A percentile compares a stretch with the other conserved stretches of the same genome.
Evolutionary conservation across 306 rosid genomes (phyloP).

Genomic region (Crataegus laevigata): DNA sequence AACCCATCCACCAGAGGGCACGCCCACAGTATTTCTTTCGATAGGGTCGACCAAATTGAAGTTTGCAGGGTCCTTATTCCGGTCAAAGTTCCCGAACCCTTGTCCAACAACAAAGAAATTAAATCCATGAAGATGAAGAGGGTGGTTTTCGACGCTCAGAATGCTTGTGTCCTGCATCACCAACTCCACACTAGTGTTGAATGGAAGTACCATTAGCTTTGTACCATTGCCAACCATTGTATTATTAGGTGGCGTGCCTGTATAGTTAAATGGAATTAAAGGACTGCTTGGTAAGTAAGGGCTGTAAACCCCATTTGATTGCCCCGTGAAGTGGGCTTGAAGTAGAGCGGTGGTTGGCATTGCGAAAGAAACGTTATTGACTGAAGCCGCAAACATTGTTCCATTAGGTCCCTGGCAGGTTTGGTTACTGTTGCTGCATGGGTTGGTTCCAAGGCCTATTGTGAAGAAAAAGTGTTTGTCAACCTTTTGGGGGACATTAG

Average conservation of each 20-base stretch:
- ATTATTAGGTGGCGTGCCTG: slow-evolving; percentile 49
- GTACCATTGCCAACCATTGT: slow-evolving; percentile 59
- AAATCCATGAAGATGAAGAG: slow-evolving; percentile 66
- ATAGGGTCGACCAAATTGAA: slow-evolving; percentile 55
- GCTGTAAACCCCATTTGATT: slow-evolving; percentile 35
- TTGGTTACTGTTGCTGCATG: slow-evolving; percentile 32
- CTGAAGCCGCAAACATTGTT: slow-evolving; percentile 62
- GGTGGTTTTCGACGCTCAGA: slow-evolving; percentile 52
- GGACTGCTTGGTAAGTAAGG: slow-evolving; percentile 37
- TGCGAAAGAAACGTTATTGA: slow-evolving; percentile 51
- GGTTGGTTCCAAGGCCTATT: slow-evolving; percentile 52
- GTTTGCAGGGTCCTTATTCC: slow-evolving; percentile 32
- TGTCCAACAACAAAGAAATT: slow-evolving; percentile 63
- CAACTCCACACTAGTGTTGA: slow-evolving; percentile 51
- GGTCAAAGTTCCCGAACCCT: slow-evolving; percentile 62
- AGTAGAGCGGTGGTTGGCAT: slow-evolving; percentile 50
- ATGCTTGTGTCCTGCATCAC: slow-evolving; percentile 56
- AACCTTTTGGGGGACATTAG: slow-evolving; percentile 54
- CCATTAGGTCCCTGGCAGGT: slow-evolving; percentile 66
- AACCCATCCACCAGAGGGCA: slow-evolving; percentile 70
- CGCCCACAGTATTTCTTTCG: slow-evolving; percentile 49
- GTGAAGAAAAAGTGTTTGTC: slow-evolving; percentile 57
- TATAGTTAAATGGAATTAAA: slow-evolving; percentile 38
- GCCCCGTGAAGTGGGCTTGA: slow-evolving; percentile 46
- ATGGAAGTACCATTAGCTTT: slow-evolving; percentile 45